Evolutionary conservation across 2,329 filamentous ascomycete species (phyloP).

Genomic region (Iodosphaeria phyllophila): DNA sequence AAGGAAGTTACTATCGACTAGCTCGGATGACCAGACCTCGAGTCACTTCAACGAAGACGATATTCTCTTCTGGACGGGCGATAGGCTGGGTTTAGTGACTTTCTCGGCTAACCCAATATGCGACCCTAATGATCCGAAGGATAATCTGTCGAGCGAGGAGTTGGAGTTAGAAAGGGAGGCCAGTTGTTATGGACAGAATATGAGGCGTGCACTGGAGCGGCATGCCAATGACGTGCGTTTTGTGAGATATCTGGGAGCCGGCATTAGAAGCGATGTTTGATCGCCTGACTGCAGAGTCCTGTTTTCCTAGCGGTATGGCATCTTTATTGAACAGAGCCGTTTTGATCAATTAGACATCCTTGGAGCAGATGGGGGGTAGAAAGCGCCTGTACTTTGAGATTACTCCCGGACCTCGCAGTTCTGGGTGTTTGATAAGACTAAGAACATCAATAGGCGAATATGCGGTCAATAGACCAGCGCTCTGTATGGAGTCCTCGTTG

Average conservation of each 20-base stretch:
- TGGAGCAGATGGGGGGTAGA: too few relatives aligned
- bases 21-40: conserved; percentile 8
- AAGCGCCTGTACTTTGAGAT: too few relatives aligned
- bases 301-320: too few relatives aligned
- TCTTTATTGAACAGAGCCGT: too few relatives aligned
- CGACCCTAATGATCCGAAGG: conserved; percentile 30
- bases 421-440: too few relatives aligned
- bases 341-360: too few relatives aligned
- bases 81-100: conserved; percentile 55
- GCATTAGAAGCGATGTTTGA: conserved; percentile 9
- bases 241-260: conserved; percentile 46
- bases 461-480: too few relatives aligned
- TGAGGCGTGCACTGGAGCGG: conserved; percentile 55
- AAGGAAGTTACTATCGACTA: conserved; percentile 56
- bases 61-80: conserved; percentile 74
- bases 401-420: too few relatives aligned
- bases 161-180: conserved; percentile 34
- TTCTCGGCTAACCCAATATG: conserved; percentile 36
- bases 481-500: too few relatives aligned
- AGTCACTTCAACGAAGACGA: conserved; percentile 54
- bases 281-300: neutral
- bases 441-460: too few relatives aligned
- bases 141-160: conserved; percentile 22
- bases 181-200: conserved; percentile 43
- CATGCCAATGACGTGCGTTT: conserved; percentile 68